Evolutionary conservation across 345 rosid genomes (phyloP), one percentile per base, ranked within the genome.

Genomic region (Capsella bursapastoris): DNA sequence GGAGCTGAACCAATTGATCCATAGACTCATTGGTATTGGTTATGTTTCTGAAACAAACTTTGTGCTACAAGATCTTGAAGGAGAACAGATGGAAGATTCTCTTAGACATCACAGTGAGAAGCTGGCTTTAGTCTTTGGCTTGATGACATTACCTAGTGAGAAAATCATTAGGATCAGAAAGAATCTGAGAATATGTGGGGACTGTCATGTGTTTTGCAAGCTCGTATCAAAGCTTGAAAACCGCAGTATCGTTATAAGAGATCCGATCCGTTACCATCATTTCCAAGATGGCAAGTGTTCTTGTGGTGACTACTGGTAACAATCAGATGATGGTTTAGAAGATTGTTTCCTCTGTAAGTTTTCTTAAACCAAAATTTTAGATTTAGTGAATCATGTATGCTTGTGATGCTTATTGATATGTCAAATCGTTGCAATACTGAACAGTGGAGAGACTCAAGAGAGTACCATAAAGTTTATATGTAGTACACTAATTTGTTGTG

Each of bases 241-340:
- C 11, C 81, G 86, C 10, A 38, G 28, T n/a, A 70, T 88, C 16
- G 89, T 90, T 16, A 80, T 87, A 34, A 75, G 94, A 68, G 94
- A 84, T 82, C 88, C 89, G 1, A 76, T 88, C 7, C 82, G 92
- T 25, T 84, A 88, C 71, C 90, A 90, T 83, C 90, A 88, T 65
- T 88, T 90, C 18, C 47, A 38, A 5, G 82, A 82, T 73, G 90
- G 94, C 52, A 56, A 59, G 56, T 90, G 90, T 83, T 88, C 90
- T 8, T 87, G 92, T 64, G 78, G 88, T 1, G 96, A 88, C 78
- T 90, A 84, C 18, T 87, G 92, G 92, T 87, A 72, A 79, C 72
- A 73, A 16, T 57, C 45, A 28, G 9, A 35, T 57, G 28, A 37
- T 57, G 34, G 41, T 44, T 47, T 40, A 12, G n/a, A 8, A 49